Percentiles rank a stretch among this genome's conserved stretches.
Conservation (phyloP, 2,329 filamentous ascomycete species). For the Colletotrichum coccodes region DNA sequence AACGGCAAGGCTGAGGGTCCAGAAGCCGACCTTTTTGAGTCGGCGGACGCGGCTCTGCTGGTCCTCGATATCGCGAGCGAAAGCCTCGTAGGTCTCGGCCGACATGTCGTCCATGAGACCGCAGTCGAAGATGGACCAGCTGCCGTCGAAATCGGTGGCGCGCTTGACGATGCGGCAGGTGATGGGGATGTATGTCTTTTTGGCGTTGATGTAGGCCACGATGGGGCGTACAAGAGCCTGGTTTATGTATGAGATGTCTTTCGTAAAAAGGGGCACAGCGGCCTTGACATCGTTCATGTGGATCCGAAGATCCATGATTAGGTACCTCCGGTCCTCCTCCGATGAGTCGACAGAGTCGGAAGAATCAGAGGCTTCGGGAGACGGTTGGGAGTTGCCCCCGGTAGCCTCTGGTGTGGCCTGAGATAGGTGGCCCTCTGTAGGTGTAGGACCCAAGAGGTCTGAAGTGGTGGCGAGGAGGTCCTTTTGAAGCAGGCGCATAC, state of each 20-base stretch:
- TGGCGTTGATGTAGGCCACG: slow-evolving; percentile 97
- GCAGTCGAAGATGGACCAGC: slow-evolving; percentile 94
- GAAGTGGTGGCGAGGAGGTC: slow-evolving; percentile 41
- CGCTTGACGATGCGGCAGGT: slow-evolving; percentile 94
- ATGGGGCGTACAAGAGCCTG: slow-evolving; percentile 95
- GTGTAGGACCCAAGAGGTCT: slow-evolving; percentile 37
- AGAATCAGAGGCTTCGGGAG: background rate
- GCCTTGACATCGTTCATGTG: slow-evolving; percentile 96
- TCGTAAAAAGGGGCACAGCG: slow-evolving; percentile 90
- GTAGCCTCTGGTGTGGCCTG: slow-evolving; percentile 34
- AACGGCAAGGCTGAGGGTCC: slow-evolving; percentile 91
- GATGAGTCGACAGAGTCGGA: background rate
- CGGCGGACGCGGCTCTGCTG: slow-evolving; percentile 86
- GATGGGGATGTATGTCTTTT: slow-evolving; percentile 94
- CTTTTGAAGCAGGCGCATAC: slow-evolving; percentile 69
- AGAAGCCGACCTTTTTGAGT: slow-evolving; percentile 95
- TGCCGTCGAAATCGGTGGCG: slow-evolving; percentile 89
- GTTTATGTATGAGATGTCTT: slow-evolving; percentile 93
- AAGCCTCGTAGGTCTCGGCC: slow-evolving; percentile 93
- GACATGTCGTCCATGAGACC: slow-evolving; percentile 94
- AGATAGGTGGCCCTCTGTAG: slow-evolving; percentile 45
- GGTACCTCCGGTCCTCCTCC: slow-evolving; percentile 76
- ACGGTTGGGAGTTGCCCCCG: background rate
- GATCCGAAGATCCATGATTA: slow-evolving; percentile 95
- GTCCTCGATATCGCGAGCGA: slow-evolving; percentile 90